Percentiles rank a stretch among this genome's conserved stretches.
These are phyloP conservation scores for Monilinia fructicola DNA, from an alignment of 2,329 filamentous ascomycete genomes.

Conservation along the genomic window DNA sequence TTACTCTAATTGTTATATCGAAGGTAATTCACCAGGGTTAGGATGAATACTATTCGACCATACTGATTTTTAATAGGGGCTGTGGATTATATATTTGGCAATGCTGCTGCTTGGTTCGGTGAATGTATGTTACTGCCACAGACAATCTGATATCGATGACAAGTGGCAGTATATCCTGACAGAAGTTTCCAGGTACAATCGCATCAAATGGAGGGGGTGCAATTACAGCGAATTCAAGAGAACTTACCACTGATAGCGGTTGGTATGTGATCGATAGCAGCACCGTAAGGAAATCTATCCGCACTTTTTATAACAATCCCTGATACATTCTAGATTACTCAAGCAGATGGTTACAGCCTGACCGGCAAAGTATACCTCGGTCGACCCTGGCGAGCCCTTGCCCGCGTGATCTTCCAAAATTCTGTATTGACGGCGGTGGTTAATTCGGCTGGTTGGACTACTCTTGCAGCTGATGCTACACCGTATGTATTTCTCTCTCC, in stretches of 20 bases:
- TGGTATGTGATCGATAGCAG: constrained; percentile 20
- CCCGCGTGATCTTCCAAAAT: constrained; percentile 51
- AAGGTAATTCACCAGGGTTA: constrained; percentile 40
- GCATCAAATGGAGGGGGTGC: constrained; percentile 15
- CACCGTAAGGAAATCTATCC: background rate
- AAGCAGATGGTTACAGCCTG: constrained; percentile 31
- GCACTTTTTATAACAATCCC: background rate
- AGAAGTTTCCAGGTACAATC: background rate
- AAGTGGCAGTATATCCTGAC: background rate
- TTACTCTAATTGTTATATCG: constrained; percentile 55
- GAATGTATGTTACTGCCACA: constrained; percentile 6
- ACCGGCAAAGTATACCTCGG: constrained; percentile 50
- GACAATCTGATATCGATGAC: background rate
- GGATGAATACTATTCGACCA: too few relatives aligned
- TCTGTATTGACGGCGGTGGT: constrained; percentile 49
- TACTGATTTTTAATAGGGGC: background rate
- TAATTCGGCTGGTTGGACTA: constrained; percentile 50
- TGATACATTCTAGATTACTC: background rate
- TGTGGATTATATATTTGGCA: constrained; percentile 19
- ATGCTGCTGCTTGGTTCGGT: constrained; percentile 17
- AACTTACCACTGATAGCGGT: background rate
- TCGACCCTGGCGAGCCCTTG: constrained; percentile 50
- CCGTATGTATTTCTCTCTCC: constrained; percentile 17
- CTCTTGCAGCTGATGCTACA: constrained; percentile 27
- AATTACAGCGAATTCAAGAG: constrained; percentile 12